Base-by-base conservation (phyloP, 73 alveolate species). In the Diophrys sp. region DNA sequence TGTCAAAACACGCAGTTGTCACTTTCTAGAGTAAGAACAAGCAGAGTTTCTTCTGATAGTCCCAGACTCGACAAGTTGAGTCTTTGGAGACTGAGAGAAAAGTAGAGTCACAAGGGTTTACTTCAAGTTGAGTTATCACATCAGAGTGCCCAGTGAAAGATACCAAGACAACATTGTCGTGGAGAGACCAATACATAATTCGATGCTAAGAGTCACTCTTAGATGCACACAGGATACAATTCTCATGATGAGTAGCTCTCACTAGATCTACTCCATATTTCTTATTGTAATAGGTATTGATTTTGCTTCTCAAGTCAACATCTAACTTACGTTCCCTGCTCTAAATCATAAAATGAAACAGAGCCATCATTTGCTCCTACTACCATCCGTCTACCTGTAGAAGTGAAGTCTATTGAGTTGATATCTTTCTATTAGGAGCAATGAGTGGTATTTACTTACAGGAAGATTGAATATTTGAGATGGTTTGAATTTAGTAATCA, bases 171-270 rank as follows among this genome's bases (percentile, higher is more conserved):
- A 82, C 89, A 68, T 95, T 95, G 75, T 92, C 96, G 89, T 95
- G 98, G 29, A 92, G 89, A 28, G 97, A 92, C 99, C 99, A 95
- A 80, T 95, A 95, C 90, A 92, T 89, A 31, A 95, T 93, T 62
- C 95, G 29, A 87, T 85, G 70, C 62, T 62, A 28, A 32, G 73
- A 69, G 53, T 87, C 94, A 29, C 80, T 27, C 69, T 81, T 77
- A 24, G 87, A 54, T n/a, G 90, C 75, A 34, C 88, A 84, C 33
- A 87, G 56, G 1, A 87, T 81, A 33, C 79, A 44, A 70, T 87
- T 87, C 33, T 74, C 69, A 73, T 87, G 94, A 73, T 87, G 88
- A 0, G 90, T 81, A 70, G 80, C 80, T 67, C 81, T 80, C 23
- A 87, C 90, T 34, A 71, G 31, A 69, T 80, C 88, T 29, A 87